These are phyloP conservation scores for Rosa lucieae DNA, from an alignment of 306 rosid genomes.

Conservation along the genomic window DNA sequence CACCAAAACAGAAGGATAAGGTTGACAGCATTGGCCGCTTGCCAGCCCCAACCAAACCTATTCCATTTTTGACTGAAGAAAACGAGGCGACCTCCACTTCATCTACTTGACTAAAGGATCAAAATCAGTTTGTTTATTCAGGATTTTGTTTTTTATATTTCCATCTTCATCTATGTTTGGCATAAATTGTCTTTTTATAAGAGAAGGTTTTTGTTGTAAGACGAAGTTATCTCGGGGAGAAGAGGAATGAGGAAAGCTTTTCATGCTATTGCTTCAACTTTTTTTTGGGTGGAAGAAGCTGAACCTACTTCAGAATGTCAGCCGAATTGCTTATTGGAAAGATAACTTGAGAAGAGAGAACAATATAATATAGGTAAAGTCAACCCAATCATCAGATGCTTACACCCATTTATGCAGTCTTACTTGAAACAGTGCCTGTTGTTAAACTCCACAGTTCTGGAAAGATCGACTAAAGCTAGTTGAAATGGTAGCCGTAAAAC, in stretches of 20 bases:
- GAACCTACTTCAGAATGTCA: neutral
- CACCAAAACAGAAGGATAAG: conserved; percentile 80
- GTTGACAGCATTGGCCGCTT: conserved; percentile 90
- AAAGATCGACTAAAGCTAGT: too few species aligned
- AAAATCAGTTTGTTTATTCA: conserved; percentile 4
- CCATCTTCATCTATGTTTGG: neutral
- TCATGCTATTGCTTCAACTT: neutral
- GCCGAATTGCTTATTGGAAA: neutral
- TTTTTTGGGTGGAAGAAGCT: neutral
- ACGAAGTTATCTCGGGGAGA: neutral
- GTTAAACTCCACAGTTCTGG: neutral
- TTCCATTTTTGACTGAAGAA: conserved; percentile 65
- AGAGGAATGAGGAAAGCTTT: conserved; percentile 6
- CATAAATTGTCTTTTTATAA: neutral
- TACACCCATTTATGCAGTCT: neutral
- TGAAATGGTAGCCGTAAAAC: too few species aligned
- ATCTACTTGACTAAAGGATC: conserved; percentile 22
- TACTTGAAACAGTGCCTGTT: too few species aligned
- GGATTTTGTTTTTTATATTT: conserved; percentile 4
- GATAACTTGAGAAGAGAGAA: neutral
- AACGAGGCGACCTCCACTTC: conserved; percentile 29
- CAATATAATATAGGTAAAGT: too few species aligned
- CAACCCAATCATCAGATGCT: neutral
- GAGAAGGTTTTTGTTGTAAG: neutral
- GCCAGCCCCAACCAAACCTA: conserved; percentile 89